Conservation (phyloP, 495 filamentous ascomycete species). For the Lasiosphaeris hirsuta region DNA sequence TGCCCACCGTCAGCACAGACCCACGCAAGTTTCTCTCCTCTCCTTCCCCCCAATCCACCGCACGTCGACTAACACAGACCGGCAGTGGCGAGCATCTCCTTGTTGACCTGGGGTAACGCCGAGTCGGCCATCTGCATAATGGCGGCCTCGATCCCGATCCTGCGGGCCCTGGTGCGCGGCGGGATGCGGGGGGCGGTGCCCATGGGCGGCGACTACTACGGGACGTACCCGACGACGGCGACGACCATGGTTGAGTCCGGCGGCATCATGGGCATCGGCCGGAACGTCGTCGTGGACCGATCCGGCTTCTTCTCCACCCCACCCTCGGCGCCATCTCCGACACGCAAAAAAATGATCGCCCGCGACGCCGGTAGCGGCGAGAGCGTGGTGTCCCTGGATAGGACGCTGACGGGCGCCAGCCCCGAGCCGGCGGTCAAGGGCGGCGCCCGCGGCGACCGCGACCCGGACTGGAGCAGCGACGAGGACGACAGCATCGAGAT, state of each 20-base stretch:
- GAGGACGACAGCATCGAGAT: constrained; percentile 24
- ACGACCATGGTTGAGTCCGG: constrained; percentile 18
- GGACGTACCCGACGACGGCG: constrained; percentile 12
- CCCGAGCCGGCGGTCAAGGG: constrained; percentile 3
- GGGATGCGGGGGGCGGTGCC: not conserved
- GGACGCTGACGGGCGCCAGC: constrained; percentile 11
- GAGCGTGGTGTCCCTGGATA: constrained; percentile 1
- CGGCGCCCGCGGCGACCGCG: not conserved
- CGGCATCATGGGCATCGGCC: not conserved
- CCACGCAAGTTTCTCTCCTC: constrained; percentile 4
- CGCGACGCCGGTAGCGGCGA: not conserved
- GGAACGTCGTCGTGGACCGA: not conserved
- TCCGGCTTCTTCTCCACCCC: not conserved
- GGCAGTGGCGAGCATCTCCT: constrained; percentile 19
- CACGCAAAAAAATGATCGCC: not conserved
- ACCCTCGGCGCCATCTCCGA: not conserved
- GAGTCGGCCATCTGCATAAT: constrained; percentile 36
- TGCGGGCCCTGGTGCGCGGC: constrained; percentile 29
- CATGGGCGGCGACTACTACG: constrained; percentile 17
- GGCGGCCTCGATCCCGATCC: constrained; percentile 36
- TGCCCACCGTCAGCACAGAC: constrained; percentile 15
- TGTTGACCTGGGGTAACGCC: constrained; percentile 26
- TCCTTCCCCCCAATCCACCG: no score
- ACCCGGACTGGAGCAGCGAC: constrained; percentile 17
- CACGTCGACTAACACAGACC: not conserved